Percentiles rank a stretch among this genome's conserved stretches.
Evolutionary conservation across 2,329 filamentous ascomycete species (phyloP).

Genomic region (Stachybotrys elegans): DNA sequence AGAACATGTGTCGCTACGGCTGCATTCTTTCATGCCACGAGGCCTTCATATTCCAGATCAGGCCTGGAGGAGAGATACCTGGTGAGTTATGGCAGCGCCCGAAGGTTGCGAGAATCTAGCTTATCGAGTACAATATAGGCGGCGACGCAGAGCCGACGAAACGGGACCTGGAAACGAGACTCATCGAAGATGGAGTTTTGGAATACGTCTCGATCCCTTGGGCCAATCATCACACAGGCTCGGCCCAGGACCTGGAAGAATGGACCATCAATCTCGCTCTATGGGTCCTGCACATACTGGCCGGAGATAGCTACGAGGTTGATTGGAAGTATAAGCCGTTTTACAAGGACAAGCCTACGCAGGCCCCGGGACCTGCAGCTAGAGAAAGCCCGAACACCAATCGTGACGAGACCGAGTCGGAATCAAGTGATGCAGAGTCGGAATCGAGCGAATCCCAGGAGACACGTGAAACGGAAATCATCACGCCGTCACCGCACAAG

Average conservation of each 20-base stretch:
- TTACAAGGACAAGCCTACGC: no score
- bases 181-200: constrained; percentile 10
- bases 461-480: not conserved
- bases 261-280: constrained; percentile 12
- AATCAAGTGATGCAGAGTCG: not conserved
- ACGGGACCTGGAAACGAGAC: not conserved
- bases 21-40: constrained; percentile 12
- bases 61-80: constrained; percentile 1
- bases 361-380: not conserved
- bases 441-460: not conserved
- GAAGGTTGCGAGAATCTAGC: no score
- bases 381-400: not conserved
- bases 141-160: not conserved
- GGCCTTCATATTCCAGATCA: constrained; percentile 10
- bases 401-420: not conserved
- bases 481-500: no score
- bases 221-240: constrained; percentile 5
- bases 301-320: constrained; percentile 9
- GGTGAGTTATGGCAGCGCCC: no score
- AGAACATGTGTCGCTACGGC: constrained; percentile 12
- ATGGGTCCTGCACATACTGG: constrained; percentile 13
- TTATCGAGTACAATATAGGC: not conserved
- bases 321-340: constrained; percentile 8
- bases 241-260: not conserved
- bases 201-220: constrained; percentile 12